Evolutionary conservation across 495 filamentous ascomycete species (phyloP).

Genomic region (Xylaria acuta): DNA sequence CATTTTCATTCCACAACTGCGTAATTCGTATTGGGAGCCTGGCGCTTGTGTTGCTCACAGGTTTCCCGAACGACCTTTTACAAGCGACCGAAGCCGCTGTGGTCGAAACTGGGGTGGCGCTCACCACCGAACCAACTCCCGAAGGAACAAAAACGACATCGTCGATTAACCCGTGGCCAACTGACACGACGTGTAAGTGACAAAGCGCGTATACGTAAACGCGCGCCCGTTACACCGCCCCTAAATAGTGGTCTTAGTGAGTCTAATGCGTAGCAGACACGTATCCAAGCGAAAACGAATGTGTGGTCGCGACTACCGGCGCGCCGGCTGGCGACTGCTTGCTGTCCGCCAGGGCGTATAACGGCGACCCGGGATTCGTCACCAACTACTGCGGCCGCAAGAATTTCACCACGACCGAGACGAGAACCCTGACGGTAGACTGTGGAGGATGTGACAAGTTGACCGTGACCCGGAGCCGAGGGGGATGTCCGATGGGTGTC

Average conservation of each 20-base stretch:
- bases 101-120: neutral
- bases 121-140: neutral
- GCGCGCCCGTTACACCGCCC: neutral
- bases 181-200: conserved; percentile 12
- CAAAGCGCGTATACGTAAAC: neutral
- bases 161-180: conserved; percentile 17
- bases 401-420: conserved; percentile 1
- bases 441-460: conserved; percentile 12
- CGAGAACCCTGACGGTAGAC: conserved; percentile 12
- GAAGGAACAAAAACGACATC: neutral
- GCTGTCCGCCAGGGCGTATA: neutral
- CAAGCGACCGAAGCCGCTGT: neutral
- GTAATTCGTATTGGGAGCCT: neutral
- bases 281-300: neutral
- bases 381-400: conserved; percentile 10
- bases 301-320: neutral
- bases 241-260: neutral
- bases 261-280: neutral
- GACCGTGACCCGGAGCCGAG: neutral
- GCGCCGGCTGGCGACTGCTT: neutral
- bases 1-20: neutral
- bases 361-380: neutral
- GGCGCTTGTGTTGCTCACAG: neutral
- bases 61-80: neutral
- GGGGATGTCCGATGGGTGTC: conserved; percentile 8